These are phyloP conservation scores for Cordyceps farinosa DNA, from an alignment of 2,329 filamentous ascomycete genomes.

Conservation along the genomic window DNA sequence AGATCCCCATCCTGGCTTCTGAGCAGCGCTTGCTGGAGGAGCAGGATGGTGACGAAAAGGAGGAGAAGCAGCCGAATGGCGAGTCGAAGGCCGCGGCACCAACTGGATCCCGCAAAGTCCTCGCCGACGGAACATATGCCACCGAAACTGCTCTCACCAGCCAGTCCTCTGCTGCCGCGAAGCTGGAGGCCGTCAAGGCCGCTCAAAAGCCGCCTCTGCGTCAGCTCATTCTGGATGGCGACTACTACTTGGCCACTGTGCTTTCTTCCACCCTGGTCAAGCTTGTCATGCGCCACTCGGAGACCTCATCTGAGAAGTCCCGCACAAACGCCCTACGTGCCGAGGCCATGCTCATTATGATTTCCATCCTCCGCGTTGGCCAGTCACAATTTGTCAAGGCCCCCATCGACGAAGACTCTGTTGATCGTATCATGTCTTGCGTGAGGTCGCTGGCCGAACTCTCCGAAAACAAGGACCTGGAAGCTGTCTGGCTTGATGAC, in stretches of 20 bases:
- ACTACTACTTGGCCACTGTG: constrained; percentile 93
- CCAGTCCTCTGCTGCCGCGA: constrained; percentile 82
- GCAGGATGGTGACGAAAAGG: constrained; percentile 64
- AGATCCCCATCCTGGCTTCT: constrained; percentile 93
- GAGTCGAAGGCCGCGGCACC: constrained; percentile 72
- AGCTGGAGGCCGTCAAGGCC: constrained; percentile 92
- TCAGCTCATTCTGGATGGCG: constrained; percentile 92
- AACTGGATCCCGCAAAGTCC: constrained; percentile 82
- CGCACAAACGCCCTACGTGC: constrained; percentile 92
- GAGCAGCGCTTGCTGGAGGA: constrained; percentile 90
- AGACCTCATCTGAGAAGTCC: constrained; percentile 80
- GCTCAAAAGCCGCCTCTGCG: constrained; percentile 93
- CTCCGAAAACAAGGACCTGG: constrained; percentile 81
- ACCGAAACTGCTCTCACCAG: constrained; percentile 95
- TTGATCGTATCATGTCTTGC: constrained; percentile 98
- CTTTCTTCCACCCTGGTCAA: constrained; percentile 96
- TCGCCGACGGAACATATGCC: constrained; percentile 95
- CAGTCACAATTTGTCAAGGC: constrained; percentile 99
- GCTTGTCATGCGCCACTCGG: constrained; percentile 93
- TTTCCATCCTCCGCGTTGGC: constrained; percentile 94
- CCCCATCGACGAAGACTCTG: constrained; percentile 93
- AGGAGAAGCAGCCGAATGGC: constrained; percentile 72
- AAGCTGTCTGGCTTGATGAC: constrained; percentile 89
- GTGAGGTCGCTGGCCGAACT: constrained; percentile 91
- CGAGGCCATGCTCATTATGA: constrained; percentile 99